These are phyloP conservation scores for Tylopilus felleus DNA, from an alignment of 768 basidiomycete genomes.

Conservation along the genomic window DNA sequence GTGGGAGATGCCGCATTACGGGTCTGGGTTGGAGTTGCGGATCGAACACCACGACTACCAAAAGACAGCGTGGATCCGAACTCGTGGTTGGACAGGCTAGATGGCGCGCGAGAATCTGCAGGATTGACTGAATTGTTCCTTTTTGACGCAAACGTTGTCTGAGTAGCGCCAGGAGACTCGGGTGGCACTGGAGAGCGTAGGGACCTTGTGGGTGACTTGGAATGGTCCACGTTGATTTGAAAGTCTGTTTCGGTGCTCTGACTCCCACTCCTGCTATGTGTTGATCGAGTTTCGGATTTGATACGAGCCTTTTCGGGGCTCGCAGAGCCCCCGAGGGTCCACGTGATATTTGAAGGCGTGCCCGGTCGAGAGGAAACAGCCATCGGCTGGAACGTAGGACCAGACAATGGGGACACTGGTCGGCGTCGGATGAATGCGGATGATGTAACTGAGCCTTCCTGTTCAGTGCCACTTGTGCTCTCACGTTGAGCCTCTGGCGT, in stretches of 20 bases:
- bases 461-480: slow-evolving; percentile 33
- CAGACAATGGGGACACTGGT: slow-evolving; percentile 71
- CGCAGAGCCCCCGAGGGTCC: slow-evolving; percentile 45
- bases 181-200: slow-evolving; percentile 55
- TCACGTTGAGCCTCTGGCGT: slow-evolving; percentile 54
- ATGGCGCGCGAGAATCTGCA: slow-evolving; percentile 41
- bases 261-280: slow-evolving; percentile 58
- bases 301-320: slow-evolving; percentile 31
- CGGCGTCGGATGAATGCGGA: slow-evolving; percentile 55
- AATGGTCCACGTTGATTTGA: slow-evolving; percentile 29
- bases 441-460: slow-evolving; percentile 47
- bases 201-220: slow-evolving; percentile 45
- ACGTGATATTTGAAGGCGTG: slow-evolving; percentile 77
- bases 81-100: slow-evolving; percentile 49
- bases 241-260: slow-evolving; percentile 41
- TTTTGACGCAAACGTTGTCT: slow-evolving; percentile 14
- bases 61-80: slow-evolving; percentile 44
- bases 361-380: slow-evolving; percentile 46
- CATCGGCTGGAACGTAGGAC: slow-evolving; percentile 58
- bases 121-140: slow-evolving; percentile 32
- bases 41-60: slow-evolving; percentile 45
- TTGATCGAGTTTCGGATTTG: slow-evolving; percentile 28
- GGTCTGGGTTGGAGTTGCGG: slow-evolving; percentile 67
- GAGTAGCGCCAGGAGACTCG: slow-evolving; percentile 54
- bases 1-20: slow-evolving; percentile 51